Conservation (phyloP, 306 rosid species). For the Cajanus cajan region DNA sequence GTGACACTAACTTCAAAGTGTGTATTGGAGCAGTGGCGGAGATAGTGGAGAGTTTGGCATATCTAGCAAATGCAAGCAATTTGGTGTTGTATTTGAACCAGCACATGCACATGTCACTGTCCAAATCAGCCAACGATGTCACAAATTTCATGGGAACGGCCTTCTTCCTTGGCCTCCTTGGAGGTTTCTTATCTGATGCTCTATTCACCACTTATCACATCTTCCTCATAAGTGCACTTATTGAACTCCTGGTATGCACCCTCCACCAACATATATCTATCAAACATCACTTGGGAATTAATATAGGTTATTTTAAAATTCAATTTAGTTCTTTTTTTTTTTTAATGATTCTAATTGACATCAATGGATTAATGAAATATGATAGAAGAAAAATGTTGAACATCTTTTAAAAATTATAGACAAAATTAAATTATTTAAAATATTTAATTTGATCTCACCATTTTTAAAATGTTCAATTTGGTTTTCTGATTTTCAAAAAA, state of each 20-base stretch:
- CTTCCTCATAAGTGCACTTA: constrained; percentile 72
- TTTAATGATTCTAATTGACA: neutral
- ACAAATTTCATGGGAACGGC: constrained; percentile 95
- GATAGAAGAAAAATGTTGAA: too few species aligned
- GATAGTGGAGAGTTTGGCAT: constrained; percentile 85
- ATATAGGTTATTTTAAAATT: too few species aligned
- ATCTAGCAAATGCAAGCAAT: constrained; percentile 87
- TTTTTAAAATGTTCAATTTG: too few species aligned
- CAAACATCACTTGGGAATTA: too few species aligned
- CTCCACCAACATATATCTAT: neutral
- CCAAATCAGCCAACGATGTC: constrained; percentile 78
- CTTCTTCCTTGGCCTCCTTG: constrained; percentile 88
- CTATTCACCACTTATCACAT: constrained; percentile 75
- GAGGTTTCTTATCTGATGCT: constrained; percentile 89
- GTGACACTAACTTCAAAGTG: neutral
- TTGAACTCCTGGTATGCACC: constrained; percentile 67
- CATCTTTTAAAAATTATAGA: too few species aligned
- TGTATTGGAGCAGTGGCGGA: constrained; percentile 60
- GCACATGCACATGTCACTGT: constrained; percentile 74
- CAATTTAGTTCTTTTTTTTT: too few species aligned
- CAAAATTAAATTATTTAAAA: too few species aligned
- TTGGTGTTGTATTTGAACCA: constrained; percentile 60
- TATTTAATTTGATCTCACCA: too few species aligned
- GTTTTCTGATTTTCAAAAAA: too few species aligned
- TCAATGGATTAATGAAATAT: too few species aligned